Conservation (phyloP, 768 basidiomycete genomes). For the Phylloporus arenicola region DNA sequence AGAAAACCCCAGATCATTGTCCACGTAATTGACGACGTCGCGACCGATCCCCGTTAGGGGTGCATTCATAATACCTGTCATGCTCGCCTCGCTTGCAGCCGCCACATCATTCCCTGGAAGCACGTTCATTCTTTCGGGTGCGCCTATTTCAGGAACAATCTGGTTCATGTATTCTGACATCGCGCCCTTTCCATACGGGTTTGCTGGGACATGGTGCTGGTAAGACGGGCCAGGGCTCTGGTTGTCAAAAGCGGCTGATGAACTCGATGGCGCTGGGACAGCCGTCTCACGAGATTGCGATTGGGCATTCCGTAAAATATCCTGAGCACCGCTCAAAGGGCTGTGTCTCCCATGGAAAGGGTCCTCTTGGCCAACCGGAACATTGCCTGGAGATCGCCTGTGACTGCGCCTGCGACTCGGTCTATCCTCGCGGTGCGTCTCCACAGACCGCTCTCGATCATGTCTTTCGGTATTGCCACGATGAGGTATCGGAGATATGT, state of each 20-base stretch:
- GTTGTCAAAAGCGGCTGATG: background rate
- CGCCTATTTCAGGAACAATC: background rate
- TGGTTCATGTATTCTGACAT: background rate
- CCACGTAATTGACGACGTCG: background rate
- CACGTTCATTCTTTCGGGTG: background rate
- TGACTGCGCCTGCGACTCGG: background rate
- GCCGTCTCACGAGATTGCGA: background rate
- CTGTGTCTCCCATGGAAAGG: background rate
- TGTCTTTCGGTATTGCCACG: conserved; percentile 7
- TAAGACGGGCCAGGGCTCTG: background rate
- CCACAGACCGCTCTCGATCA: conserved; percentile 6
- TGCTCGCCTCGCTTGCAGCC: background rate
- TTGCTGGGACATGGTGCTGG: background rate
- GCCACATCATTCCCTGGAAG: background rate
- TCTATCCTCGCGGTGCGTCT: background rate
- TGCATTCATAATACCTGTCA: background rate
- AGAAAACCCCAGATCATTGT: background rate
- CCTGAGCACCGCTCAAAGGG: background rate
- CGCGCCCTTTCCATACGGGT: background rate
- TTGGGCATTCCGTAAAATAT: background rate
- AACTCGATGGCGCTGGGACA: background rate
- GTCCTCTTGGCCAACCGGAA: background rate
- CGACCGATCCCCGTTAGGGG: background rate
- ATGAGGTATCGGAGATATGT: conserved; percentile 7
- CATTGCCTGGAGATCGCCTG: conserved; percentile 2